Percentiles rank a stretch among this genome's conserved stretches.
Conservation (phyloP, 805 yeast genomes). For the Schizosaccharomyces osmophilus region DNA sequence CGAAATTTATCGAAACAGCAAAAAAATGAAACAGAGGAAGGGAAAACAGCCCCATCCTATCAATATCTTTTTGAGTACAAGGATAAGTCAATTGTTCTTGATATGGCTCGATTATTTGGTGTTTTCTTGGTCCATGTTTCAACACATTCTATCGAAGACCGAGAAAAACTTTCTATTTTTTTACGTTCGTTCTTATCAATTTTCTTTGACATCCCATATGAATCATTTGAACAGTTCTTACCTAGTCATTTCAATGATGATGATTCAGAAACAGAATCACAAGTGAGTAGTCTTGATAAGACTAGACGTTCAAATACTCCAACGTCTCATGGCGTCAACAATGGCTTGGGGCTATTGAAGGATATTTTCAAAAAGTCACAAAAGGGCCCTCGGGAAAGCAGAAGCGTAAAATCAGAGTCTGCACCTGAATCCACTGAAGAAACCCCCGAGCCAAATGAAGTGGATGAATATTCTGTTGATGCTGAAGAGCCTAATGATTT, state of each 20-base stretch:
- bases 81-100: slow-evolving; percentile 48
- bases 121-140: slow-evolving; percentile 44
- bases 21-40: background rate
- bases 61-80: slow-evolving; percentile 45
- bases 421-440: background rate
- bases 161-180: slow-evolving; percentile 50
- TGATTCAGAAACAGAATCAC: slow-evolving; percentile 10
- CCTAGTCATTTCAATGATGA: slow-evolving; percentile 6
- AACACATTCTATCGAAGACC: slow-evolving; percentile 55
- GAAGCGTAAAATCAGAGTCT: background rate
- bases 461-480: background rate
- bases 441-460: background rate
- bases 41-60: slow-evolving; percentile 17
- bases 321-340: background rate
- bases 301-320: background rate
- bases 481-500: background rate
- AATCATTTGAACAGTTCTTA: background rate
- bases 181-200: slow-evolving; percentile 43
- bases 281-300: slow-evolving; percentile 7
- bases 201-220: slow-evolving; percentile 27
- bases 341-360: background rate
- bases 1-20: background rate
- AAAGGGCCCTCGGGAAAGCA: slow-evolving; percentile 11
- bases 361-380: background rate
- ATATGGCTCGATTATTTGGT: slow-evolving; percentile 42